Conservation (phyloP, 1,284 basidiomycete species). For the Singerocomus inundabilis region DNA sequence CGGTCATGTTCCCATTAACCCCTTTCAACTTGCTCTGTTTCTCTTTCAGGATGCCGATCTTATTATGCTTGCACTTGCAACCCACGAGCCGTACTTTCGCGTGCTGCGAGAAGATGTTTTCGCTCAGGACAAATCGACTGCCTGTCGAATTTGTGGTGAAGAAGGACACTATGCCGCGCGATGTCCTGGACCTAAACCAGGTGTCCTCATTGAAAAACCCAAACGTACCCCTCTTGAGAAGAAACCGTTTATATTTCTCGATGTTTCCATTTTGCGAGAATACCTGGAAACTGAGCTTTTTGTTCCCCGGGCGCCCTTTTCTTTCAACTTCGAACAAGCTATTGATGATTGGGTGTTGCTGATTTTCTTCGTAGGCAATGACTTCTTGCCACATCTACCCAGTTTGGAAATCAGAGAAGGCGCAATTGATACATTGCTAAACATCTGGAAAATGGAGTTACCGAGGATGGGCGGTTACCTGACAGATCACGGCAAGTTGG, state of each 20-base stretch:
- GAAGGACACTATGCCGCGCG: constrained; percentile 93
- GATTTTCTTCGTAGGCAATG: constrained; percentile 99
- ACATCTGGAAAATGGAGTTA: constrained; percentile 93
- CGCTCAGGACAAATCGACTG: constrained; percentile 73
- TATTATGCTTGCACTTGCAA: constrained; percentile 98
- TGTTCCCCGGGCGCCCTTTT: constrained; percentile 74
- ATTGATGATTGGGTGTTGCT: constrained; percentile 99
- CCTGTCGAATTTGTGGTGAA: constrained; percentile 91
- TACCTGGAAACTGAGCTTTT: constrained; percentile 96
- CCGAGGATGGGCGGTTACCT: constrained; percentile 96
- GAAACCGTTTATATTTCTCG: constrained; percentile 99
- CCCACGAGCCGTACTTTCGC: constrained; percentile 97
- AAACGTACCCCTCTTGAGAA: constrained; percentile 67
- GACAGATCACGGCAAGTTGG: constrained; percentile 90
- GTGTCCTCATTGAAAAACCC: constrained; percentile 64
- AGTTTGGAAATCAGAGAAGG: constrained; percentile 99
- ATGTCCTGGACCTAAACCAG: constrained; percentile 78
- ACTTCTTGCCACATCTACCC: constrained; percentile 98
- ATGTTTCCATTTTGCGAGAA: constrained; percentile 93
- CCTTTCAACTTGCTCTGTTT: constrained; percentile 9
- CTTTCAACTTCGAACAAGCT: constrained; percentile 94
- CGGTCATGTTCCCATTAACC: background rate
- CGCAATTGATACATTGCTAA: constrained; percentile 94
- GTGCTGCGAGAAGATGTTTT: constrained; percentile 99
- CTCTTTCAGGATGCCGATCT: constrained; percentile 89